phyloP scores from a whole-genome alignment of 2,329 filamentous ascomycete genomes.

The Herpotrichia juniperi region DNA sequence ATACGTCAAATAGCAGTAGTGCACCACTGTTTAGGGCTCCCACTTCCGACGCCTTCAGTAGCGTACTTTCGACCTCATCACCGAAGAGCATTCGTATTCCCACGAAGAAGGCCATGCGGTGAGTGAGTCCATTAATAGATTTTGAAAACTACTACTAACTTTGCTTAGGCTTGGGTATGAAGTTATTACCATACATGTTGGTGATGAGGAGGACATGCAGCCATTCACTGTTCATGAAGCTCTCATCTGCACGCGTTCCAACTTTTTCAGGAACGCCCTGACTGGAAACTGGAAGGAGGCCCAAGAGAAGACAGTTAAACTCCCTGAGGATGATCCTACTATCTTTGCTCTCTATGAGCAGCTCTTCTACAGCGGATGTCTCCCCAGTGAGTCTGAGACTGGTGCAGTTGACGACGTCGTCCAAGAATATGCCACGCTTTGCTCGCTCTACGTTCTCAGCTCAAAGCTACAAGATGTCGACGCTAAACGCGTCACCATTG shows the following conservation, averaged over 20 bases:
- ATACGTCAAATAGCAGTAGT: too few relatives aligned
- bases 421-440: conserved; percentile 1
- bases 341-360: conserved; percentile 4
- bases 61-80: too few relatives aligned
- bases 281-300: conserved; percentile 5
- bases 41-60: too few relatives aligned
- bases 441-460: conserved; percentile 6
- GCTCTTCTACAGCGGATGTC: conserved; percentile 3
- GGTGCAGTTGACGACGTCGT: too few relatives aligned
- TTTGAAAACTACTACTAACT: too few relatives aligned
- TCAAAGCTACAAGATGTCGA: conserved; percentile 8
- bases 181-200: not conserved
- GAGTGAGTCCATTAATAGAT: too few relatives aligned
- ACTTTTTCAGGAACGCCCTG: conserved; percentile 9
- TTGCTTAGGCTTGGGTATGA: conserved; percentile 15
- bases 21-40: too few relatives aligned
- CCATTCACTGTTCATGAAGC: not conserved
- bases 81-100: not conserved
- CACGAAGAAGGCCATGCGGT: not conserved
- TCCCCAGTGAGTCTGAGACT: not conserved
- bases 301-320: not conserved
- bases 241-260: conserved; percentile 3
- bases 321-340: conserved; percentile 1
- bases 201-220: not conserved
- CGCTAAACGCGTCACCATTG: not conserved